These are phyloP conservation scores for Didymella exigua DNA, from an alignment of 2,329 filamentous ascomycete genomes.

Conservation along the genomic window DNA sequence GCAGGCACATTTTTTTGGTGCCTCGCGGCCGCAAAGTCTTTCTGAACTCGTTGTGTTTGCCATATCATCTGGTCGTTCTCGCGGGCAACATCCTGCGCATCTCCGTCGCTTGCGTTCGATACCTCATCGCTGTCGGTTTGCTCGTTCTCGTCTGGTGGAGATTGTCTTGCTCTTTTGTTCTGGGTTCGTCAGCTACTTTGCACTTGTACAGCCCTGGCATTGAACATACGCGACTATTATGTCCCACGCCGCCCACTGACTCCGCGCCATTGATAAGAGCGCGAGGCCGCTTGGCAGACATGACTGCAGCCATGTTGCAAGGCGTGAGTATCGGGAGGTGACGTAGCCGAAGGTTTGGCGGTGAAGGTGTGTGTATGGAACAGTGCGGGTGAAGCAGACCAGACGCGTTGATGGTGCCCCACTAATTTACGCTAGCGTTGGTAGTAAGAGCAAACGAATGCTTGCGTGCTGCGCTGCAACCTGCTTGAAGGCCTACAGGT, in stretches of 20 bases:
- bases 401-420: conserved; percentile 31
- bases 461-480: background rate
- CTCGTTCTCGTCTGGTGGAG: conserved; percentile 30
- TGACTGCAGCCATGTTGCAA: conserved; percentile 35
- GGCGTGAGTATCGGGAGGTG: background rate
- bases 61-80: conserved; percentile 34
- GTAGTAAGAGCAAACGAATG: background rate
- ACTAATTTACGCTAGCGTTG: conserved; percentile 20
- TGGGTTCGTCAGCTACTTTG: conserved; percentile 24
- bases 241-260: conserved; percentile 11
- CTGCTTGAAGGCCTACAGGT: background rate
- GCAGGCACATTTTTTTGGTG: conserved; percentile 67
- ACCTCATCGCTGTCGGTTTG: conserved; percentile 20
- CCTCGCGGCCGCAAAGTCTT: conserved; percentile 28
- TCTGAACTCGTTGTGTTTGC: conserved; percentile 40
- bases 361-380: conserved; percentile 1
- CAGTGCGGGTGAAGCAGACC: conserved; percentile 7
- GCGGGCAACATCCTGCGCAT: conserved; percentile 21
- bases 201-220: background rate
- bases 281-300: conserved; percentile 42
- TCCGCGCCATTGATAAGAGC: conserved; percentile 30
- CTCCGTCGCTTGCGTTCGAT: conserved; percentile 20
- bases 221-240: conserved; percentile 28
- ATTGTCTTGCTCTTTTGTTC: conserved; percentile 41
- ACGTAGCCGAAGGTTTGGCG: background rate